Percentiles rank a stretch among this genome's conserved stretches.
Conservation (phyloP, 208 protist species). For the Borovskyia barvae region DNA sequence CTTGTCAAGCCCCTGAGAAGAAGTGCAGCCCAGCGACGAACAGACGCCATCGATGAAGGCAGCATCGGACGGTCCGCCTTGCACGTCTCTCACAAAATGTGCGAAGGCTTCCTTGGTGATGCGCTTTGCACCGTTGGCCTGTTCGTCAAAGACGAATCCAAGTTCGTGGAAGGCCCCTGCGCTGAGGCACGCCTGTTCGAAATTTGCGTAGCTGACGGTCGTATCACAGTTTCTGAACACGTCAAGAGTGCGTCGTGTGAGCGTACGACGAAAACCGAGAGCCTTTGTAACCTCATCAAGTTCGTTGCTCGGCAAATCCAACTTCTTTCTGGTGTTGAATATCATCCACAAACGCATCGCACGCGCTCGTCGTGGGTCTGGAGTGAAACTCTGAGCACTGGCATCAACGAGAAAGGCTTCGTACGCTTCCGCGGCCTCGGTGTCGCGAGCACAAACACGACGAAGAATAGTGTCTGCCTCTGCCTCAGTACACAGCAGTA, state of each 20-base stretch:
- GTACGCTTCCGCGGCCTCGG: slow-evolving; percentile 11
- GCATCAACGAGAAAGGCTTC: slow-evolving; percentile 27
- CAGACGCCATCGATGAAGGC: slow-evolving; percentile 28
- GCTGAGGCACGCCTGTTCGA: slow-evolving; percentile 33
- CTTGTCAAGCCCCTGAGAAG: slow-evolving; percentile 23
- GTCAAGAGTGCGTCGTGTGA: slow-evolving; percentile 20
- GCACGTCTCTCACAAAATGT: slow-evolving; percentile 31
- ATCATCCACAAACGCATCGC: slow-evolving; percentile 57
- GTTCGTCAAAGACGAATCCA: slow-evolving; percentile 32
- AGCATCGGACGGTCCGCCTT: slow-evolving; percentile 23
- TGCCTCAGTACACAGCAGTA: slow-evolving; percentile 25
- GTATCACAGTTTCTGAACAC: slow-evolving; percentile 11
- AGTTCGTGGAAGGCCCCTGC: slow-evolving; percentile 37
- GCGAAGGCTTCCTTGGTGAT: slow-evolving; percentile 31
- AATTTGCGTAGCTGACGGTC: slow-evolving; percentile 25
- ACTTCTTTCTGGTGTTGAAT: slow-evolving; percentile 40
- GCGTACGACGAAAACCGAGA: slow-evolving; percentile 39
- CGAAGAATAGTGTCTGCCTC: slow-evolving; percentile 33
- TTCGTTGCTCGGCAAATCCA: slow-evolving; percentile 33
- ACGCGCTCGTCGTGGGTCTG: slow-evolving; percentile 38
- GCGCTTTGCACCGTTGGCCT: slow-evolving; percentile 6
- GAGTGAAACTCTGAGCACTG: slow-evolving; percentile 6
- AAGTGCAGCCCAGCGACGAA: slow-evolving; percentile 25
- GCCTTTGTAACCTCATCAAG: slow-evolving; percentile 34
- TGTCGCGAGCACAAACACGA: slow-evolving; percentile 19